A percentile compares a stretch with the other conserved stretches of the same genome.
Conservation (phyloP, 2,329 filamentous ascomycete genomes). For the Fonsecaea nubica region DNA sequence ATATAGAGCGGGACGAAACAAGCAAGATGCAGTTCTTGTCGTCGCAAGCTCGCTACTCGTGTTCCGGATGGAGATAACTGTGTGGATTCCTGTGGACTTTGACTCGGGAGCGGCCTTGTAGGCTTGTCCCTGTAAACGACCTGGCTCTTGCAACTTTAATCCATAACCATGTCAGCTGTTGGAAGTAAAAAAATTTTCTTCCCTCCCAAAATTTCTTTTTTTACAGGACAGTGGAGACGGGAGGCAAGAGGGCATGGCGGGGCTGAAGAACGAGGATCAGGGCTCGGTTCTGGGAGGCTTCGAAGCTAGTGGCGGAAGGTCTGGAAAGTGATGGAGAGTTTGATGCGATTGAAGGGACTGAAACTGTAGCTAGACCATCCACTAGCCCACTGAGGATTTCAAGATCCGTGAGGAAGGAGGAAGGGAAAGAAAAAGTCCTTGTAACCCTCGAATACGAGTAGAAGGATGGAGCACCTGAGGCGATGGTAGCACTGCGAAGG, state of each 20-base stretch:
- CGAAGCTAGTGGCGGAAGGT: slow-evolving; percentile 5
- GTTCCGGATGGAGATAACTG: background rate
- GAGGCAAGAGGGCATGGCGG: slow-evolving; percentile 1
- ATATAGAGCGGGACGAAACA: slow-evolving; percentile 11
- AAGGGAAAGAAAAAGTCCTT: background rate
- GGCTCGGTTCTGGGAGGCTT: slow-evolving; percentile 1
- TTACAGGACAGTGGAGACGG: slow-evolving; percentile 2
- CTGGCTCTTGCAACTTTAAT: background rate
- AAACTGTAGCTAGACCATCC: background rate
- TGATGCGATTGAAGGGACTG: background rate
- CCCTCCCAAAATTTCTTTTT: background rate
- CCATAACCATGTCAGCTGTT: slow-evolving; percentile 9
- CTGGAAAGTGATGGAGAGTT: background rate
- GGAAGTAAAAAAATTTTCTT: slow-evolving; percentile 2
- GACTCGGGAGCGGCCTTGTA: slow-evolving; percentile 1
- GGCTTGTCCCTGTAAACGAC: background rate
- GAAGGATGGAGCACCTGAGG: background rate
- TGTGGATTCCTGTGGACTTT: slow-evolving; percentile 7
- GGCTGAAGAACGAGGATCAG: slow-evolving; percentile 1
- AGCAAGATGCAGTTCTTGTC: slow-evolving; percentile 14
- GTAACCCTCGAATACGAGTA: background rate
- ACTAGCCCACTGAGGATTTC: background rate
- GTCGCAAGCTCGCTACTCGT: slow-evolving; percentile 9
- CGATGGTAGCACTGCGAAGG: background rate
- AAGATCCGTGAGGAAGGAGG: background rate